Conservation (phyloP, 1,284 basidiomycete species). For the Irpex rosettiformis region DNA sequence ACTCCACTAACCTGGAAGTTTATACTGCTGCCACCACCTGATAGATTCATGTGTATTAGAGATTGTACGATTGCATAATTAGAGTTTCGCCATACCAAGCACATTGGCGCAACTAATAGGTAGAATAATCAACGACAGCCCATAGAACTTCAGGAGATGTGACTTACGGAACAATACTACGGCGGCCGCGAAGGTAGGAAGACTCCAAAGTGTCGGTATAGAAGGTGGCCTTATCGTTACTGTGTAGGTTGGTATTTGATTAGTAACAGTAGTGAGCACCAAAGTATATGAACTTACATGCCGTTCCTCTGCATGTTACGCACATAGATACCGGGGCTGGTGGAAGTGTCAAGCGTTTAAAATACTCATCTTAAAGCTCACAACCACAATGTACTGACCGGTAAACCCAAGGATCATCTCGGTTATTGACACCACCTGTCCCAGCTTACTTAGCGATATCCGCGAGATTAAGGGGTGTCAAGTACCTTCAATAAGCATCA, state of each 20-base stretch:
- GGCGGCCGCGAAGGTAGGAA: constrained; percentile 55
- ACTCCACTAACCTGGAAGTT: constrained; percentile 54
- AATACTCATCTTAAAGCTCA: not conserved
- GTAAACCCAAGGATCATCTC: constrained; percentile 74
- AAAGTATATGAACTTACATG: constrained; percentile 38
- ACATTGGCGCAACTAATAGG: constrained; percentile 62
- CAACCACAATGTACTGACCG: constrained; percentile 28
- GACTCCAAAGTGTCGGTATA: constrained; percentile 61
- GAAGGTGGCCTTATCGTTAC: constrained; percentile 73
- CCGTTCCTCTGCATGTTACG: constrained; percentile 69
- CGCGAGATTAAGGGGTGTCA: not conserved
- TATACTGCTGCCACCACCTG: constrained; percentile 52
- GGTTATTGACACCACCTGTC: constrained; percentile 63
- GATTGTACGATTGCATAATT: not conserved
- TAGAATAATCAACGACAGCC: constrained; percentile 1
- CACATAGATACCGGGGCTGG: constrained; percentile 63
- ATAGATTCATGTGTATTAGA: constrained; percentile 35
- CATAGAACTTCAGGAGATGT: not conserved
- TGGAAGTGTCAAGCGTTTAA: not conserved
- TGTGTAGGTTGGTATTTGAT: constrained; percentile 23
- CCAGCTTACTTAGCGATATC: not conserved
- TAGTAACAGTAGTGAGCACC: not conserved
- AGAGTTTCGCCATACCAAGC: constrained; percentile 39
- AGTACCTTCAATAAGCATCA: constrained; percentile 70
- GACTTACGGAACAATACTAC: constrained; percentile 63